Base-by-base conservation (phyloP, 2,329 filamentous ascomycete genomes). In the Claviceps maximensis region DNA sequence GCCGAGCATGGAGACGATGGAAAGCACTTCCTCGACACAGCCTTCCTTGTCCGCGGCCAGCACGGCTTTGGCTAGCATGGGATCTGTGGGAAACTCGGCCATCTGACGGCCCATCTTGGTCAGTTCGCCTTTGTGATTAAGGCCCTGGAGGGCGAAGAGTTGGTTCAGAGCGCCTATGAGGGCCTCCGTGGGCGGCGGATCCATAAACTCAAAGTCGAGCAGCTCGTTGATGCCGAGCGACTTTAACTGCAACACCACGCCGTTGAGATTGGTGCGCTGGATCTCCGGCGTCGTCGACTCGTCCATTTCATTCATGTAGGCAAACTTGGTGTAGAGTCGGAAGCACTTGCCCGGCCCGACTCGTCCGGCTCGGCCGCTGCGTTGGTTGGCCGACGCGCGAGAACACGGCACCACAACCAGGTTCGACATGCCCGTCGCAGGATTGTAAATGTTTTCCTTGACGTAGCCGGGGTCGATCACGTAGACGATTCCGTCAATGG, bases 401-500 rank as follows among this genome's bases (percentile, higher is more conserved):
- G 89, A 95, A 65, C 89, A 95, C 0, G 93, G 91, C 0, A 91
- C 89, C 1, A 95, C 88, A 0, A 95, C 86, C 13, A 98, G 72
- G 41, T 87, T 90, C 29, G 91, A 90, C 86, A 97, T 95, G 53
- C 90, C 90, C 0, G 88, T 95, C 1, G 86, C 82, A 0, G 90
- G 86, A 57, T 95, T 95, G 71, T 91, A 97, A 1, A 90, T 80
- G 60, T 95, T 95, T 64, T 97, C 89, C 67, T 98, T 98, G 57
- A 93, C 89, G 58, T 94, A 95, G 0, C 93, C 93, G 0, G 87
- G 87, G 60, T 98, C 93, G 55, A 97, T 95, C 38, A 97, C 93
- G 65, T 94, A 96, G 9, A 91, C 86, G 55, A 97, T 95, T 17
- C 90, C 91, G 65, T 97, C 90, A 54, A 98, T 95, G 0, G 93